Evolutionary conservation across 176 grass and related monocot genomes (phyloP).

Genomic region (Eragrostis curvula): DNA sequence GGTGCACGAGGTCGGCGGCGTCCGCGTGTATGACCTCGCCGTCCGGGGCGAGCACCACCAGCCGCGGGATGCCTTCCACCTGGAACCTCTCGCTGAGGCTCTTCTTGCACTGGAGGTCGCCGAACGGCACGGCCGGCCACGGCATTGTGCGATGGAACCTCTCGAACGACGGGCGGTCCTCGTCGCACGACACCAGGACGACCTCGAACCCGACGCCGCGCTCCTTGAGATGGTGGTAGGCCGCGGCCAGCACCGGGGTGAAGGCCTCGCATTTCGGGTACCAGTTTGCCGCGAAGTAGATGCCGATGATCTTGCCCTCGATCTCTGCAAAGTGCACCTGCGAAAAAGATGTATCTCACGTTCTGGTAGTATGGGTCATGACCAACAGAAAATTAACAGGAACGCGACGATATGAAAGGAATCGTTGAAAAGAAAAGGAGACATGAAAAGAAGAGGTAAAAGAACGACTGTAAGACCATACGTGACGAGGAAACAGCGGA

Average conservation of each 20-base stretch:
- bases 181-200: slow-evolving; percentile 69
- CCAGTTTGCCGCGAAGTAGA: slow-evolving; percentile 80
- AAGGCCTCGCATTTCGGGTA: slow-evolving; percentile 64
- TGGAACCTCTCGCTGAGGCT: slow-evolving; percentile 58
- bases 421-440: background rate
- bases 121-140: slow-evolving; percentile 65
- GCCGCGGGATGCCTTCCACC: slow-evolving; percentile 68
- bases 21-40: slow-evolving; percentile 36
- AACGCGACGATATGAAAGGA: background rate
- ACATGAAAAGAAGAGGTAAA: background rate
- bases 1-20: slow-evolving; percentile 58
- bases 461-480: background rate
- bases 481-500: background rate
- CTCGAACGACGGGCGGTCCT: slow-evolving; percentile 64
- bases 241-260: slow-evolving; percentile 55
- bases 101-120: slow-evolving; percentile 59
- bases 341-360: background rate
- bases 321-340: slow-evolving; percentile 55
- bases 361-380: background rate
- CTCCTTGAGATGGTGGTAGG: slow-evolving; percentile 46
- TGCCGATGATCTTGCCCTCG: slow-evolving; percentile 55
- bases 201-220: slow-evolving; percentile 51
- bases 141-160: slow-evolving; percentile 66
- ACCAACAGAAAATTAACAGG: background rate
- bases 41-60: slow-evolving; percentile 44